Base-by-base conservation (phyloP, 495 filamentous ascomycete genomes). In the Podospora pseudocomata region DNA sequence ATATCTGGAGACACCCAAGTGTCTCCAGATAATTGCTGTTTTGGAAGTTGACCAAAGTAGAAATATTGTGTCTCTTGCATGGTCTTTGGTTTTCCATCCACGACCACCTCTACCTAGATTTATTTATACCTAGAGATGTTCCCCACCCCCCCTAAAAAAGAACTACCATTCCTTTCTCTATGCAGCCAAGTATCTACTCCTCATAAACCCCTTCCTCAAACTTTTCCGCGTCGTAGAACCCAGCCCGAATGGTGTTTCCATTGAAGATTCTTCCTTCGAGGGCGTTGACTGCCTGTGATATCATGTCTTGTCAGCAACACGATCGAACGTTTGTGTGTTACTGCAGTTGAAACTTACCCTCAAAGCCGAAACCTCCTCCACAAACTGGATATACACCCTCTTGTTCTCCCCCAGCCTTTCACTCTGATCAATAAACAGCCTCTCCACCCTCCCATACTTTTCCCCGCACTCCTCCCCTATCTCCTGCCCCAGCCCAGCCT, bases 381-480 rank as follows among this genome's bases (percentile, higher is more conserved):
- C 92, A 74, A 98, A 99, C 78, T 94, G 91, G 71, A 99, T 91
- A 80, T 95, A 99, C 18, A 98, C 94, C 20, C 84, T 80, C 15
- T 80, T 63, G 20, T 32, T n/a, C 60, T 32, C 61, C 20, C 30
- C 30, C 59, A 26, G 23, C 59, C 5, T 76, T 2, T 79, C 83
- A 16, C 79, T 79, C 39, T 79, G 77, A 69, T 92, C 82, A 54
- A 97, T 89, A 71, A 87, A 89, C 19, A 99, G 85, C 70, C 93
- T 80, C 80, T 97, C 93, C 2, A 99, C 92, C 26, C 85, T 83
- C 11, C 95, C 95, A 76, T 97, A 99, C 85, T 93, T 91, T 60
- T 91, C 86, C 55, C 87, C 86, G 78, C 94, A 97, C 77, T 95
- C 92, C 67, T 96, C 92, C 20, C 95, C 95, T 75, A 99, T 96